Percentiles rank a stretch among this genome's conserved stretches.
Evolutionary conservation across 345 rosid genomes (phyloP).

Genomic region (Streptanthus diversifolius): DNA sequence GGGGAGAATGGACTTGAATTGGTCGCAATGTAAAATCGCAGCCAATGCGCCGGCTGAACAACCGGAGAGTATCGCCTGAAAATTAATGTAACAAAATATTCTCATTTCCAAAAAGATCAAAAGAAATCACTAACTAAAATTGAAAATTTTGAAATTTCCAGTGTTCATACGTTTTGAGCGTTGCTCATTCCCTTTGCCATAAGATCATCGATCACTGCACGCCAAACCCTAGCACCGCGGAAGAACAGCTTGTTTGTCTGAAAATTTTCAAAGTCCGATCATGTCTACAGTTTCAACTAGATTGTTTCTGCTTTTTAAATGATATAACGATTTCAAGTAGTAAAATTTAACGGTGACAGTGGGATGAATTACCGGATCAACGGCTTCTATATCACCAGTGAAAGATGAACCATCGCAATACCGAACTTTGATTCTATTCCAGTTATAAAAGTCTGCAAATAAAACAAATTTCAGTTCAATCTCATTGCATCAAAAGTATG

Average conservation of each 20-base stretch:
- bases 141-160: not conserved
- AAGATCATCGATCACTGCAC: conserved; percentile 71
- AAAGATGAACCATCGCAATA: conserved; percentile 95
- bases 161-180: conserved; percentile 60
- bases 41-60: conserved; percentile 98
- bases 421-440: conserved; percentile 89
- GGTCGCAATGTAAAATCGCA: conserved; percentile 79
- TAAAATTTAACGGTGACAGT: not conserved
- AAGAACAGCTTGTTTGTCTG: conserved; percentile 74
- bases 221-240: conserved; percentile 82
- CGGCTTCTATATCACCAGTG: conserved; percentile 76
- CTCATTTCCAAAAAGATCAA: not conserved
- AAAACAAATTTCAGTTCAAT: not conserved
- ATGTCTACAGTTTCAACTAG: not conserved
- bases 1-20: conserved; percentile 65
- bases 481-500: not conserved
- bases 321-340: not conserved
- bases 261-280: conserved; percentile 20
- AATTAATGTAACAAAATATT: not conserved
- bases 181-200: conserved; percentile 78
- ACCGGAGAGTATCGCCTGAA: conserved; percentile 88
- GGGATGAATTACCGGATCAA: conserved; percentile 55
- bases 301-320: not conserved
- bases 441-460: conserved; percentile 69
- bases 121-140: not conserved